Evolutionary conservation across 257 asterid species (phyloP).

Genomic region (Prunella vulgaris): DNA sequence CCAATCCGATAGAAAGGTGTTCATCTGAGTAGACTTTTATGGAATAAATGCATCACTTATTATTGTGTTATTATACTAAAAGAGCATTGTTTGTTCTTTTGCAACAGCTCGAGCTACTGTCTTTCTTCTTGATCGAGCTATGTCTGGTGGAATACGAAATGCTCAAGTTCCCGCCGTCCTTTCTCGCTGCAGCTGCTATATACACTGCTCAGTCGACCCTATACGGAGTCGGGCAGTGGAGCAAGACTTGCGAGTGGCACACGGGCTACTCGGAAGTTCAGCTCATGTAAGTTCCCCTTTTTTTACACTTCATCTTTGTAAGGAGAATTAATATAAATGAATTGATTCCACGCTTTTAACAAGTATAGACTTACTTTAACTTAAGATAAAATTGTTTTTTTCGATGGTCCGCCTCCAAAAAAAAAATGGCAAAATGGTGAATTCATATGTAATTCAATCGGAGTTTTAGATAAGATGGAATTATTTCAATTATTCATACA

Average conservation of each 20-base stretch:
- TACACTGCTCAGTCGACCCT: conserved; percentile 72
- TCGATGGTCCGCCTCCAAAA: too few relatives aligned
- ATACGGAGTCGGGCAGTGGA: conserved; percentile 66
- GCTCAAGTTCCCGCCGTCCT: conserved; percentile 74
- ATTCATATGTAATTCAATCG: too few relatives aligned
- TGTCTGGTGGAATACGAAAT: conserved; percentile 86
- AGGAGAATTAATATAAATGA: too few relatives aligned
- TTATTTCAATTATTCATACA: too few relatives aligned
- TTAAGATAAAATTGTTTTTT: too few relatives aligned
- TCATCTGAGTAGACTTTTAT: background rate
- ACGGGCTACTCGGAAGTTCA: conserved; percentile 67
- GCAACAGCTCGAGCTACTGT: conserved; percentile 62
- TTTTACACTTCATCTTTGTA: too few relatives aligned
- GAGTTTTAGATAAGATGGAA: too few relatives aligned
- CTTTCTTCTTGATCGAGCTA: conserved; percentile 84
- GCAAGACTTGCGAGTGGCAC: conserved; percentile 78
- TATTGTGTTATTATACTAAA: background rate
- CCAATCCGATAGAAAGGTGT: conserved; percentile 80
- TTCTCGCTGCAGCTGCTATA: conserved; percentile 73
- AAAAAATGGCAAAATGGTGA: too few relatives aligned
- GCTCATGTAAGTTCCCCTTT: conserved; percentile 43
- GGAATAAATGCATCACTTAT: background rate
- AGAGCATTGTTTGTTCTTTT: background rate
- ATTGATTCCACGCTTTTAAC: too few relatives aligned
- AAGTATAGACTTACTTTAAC: too few relatives aligned